Evolutionary conservation across 2,329 filamentous ascomycete species (phyloP).

Genomic region (Colletotrichum sansevieriae): DNA sequence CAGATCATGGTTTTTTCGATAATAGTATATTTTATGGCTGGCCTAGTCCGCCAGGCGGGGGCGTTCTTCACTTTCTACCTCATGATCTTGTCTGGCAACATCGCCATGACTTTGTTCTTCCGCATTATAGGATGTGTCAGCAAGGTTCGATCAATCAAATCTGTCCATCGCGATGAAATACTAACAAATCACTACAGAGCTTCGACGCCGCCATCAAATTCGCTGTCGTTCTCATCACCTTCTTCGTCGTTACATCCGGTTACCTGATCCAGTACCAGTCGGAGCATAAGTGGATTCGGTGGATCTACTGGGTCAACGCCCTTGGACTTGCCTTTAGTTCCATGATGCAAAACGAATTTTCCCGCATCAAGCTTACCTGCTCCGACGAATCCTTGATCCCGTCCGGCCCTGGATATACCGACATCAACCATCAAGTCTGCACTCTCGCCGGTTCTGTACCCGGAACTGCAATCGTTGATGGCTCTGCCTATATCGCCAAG

Average conservation of each 20-base stretch:
- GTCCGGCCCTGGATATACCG: conserved; percentile 74
- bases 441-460: conserved; percentile 79
- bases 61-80: conserved; percentile 85
- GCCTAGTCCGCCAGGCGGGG: conserved; percentile 75
- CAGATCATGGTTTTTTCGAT: conserved; percentile 80
- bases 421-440: conserved; percentile 84
- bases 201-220: conserved; percentile 91
- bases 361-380: conserved; percentile 76
- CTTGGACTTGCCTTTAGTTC: conserved; percentile 81
- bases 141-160: no score
- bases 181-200: conserved; percentile 62
- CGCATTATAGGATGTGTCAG: conserved; percentile 80
- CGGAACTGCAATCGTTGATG: conserved; percentile 74
- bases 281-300: conserved; percentile 81
- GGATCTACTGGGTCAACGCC: conserved; percentile 84
- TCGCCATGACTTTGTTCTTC: conserved; percentile 84
- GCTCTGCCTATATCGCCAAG: conserved; percentile 75
- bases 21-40: conserved; percentile 85
- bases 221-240: conserved; percentile 81
- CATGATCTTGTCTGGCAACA: conserved; percentile 76
- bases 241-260: conserved; percentile 85
- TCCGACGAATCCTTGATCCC: conserved; percentile 77
- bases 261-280: conserved; percentile 86
- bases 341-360: conserved; percentile 91
- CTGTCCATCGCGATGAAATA: no score